Base-by-base conservation (phyloP, 768 basidiomycete species). In the Mrakia blollopis region DNA sequence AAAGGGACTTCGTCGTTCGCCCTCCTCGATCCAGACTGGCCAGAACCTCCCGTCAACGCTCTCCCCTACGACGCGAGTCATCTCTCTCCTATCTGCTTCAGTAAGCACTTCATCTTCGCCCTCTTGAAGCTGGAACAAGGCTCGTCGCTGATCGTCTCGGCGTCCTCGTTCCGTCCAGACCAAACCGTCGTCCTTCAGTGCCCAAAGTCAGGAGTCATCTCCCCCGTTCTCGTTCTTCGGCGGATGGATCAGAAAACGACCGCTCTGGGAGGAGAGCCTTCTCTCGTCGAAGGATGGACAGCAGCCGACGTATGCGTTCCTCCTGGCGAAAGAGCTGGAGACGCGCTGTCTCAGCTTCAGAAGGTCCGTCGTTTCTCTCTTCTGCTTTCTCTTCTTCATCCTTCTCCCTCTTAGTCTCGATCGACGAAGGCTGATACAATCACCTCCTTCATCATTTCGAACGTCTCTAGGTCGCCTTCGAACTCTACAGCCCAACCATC, bases 171-270 rank as follows among this genome's bases (percentile, higher is more conserved):
- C 35, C 28, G 28, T 21, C 28, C 60, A 74, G 60, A 98, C 82
- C 92, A 95, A 83, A 94, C 93, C 1, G 91, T 98, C 67, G 93
- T 98, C 41, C 84, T 98, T 50, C 96, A 98, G 82, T 98, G 94
- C 81, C 86, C 96, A 79, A 92, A 92, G 1, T 96, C 96, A 3
- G 96, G 94, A 39, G 91, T 94, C 61, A 92, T 96, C 80, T 93
- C 92, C 77, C 96, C 96, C 14, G 90, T 94, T 57, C 87, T 98
- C 62, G 91, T 98, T 84, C 91, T 98, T 80, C 92, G 96, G 74
- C 93, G 94, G 81, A 92, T 97, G 73, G 95, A 97, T 81, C 90
- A 91, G 80, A 91, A 90, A 80, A 93, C 92, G 2, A 92, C 89
- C 11, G 94, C 91, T 52, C 91, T 95, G 60, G 96, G 95, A 62